Evolutionary conservation across 108 stramenopile species (phyloP).

Genomic region (Discostella pseudostelligera): DNA sequence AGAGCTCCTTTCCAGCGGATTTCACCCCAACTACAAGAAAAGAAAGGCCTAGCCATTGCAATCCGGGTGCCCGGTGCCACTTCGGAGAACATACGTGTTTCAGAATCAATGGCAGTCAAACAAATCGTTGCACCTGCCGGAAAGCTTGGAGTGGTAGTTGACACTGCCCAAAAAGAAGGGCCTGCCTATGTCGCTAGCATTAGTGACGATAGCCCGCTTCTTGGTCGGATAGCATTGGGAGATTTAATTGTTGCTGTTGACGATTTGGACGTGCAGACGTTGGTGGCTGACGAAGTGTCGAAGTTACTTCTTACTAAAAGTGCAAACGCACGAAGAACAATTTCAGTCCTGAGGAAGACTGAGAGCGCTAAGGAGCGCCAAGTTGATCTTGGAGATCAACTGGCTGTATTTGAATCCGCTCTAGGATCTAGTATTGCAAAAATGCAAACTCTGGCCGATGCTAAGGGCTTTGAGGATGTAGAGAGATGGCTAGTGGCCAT

Average conservation of each 20-base stretch:
- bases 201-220: conserved; percentile 45
- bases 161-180: conserved; percentile 5
- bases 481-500: conserved; percentile 24
- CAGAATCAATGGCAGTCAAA: background rate
- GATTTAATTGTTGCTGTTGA: conserved; percentile 75
- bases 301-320: conserved; percentile 16
- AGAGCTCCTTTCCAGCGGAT: conserved; percentile 10
- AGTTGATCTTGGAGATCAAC: conserved; percentile 5
- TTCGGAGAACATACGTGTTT: background rate
- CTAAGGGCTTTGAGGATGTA: conserved; percentile 17
- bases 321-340: conserved; percentile 10
- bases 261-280: conserved; percentile 45
- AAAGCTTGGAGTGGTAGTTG: conserved; percentile 26
- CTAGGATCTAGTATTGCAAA: background rate
- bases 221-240: conserved; percentile 52
- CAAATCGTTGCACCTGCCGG: conserved; percentile 23
- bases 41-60: conserved; percentile 1
- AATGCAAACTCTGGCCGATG: conserved; percentile 4
- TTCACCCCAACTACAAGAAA: conserved; percentile 13
- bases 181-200: conserved; percentile 55
- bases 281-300: conserved; percentile 12
- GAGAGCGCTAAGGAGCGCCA: background rate
- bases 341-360: conserved; percentile 7
- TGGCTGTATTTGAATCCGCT: background rate
- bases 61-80: background rate